Percentiles rank a stretch among this genome's conserved stretches.
phyloP scores from a whole-genome alignment of 495 filamentous ascomycete species.

The Pyrenopolyporus hunteri region DNA sequence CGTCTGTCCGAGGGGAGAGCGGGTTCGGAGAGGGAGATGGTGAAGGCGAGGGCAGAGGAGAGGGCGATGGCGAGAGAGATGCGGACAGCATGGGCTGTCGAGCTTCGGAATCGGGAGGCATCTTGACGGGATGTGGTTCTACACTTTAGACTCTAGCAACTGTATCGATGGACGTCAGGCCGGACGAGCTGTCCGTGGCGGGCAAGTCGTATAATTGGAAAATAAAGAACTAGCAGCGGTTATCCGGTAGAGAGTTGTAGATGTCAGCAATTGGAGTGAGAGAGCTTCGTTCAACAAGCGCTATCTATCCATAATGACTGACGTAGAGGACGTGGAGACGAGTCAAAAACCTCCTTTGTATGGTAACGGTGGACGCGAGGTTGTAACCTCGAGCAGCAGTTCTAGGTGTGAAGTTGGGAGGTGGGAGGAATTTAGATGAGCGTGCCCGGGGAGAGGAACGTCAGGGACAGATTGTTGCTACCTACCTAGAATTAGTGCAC shows the following conservation, averaged over 20 bases:
- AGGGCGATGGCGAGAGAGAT: conserved; percentile 12
- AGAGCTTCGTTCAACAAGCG: conserved; percentile 3
- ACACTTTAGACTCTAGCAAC: background rate
- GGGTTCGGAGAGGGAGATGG: conserved; percentile 24
- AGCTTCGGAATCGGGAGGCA: conserved; percentile 40
- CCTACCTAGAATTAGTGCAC: too few species aligned
- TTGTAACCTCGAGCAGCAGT: too few species aligned
- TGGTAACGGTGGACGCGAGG: too few species aligned
- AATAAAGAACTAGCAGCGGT: background rate
- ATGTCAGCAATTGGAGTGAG: background rate
- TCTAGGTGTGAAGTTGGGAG: conserved; percentile 4
- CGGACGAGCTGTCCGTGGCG: background rate
- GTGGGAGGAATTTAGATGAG: background rate
- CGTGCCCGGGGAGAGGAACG: background rate
- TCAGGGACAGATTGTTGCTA: conserved; percentile 18
- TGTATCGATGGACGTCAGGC: conserved; percentile 2
- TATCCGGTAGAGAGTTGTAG: conserved; percentile 3
- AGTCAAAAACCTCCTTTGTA: too few species aligned
- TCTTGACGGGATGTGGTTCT: conserved; percentile 12
- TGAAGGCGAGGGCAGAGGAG: conserved; percentile 21
- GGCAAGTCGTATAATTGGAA: background rate
- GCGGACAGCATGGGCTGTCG: conserved; percentile 35
- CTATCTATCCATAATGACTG: conserved; percentile 25
- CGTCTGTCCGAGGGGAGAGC: conserved; percentile 9
- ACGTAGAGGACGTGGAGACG: background rate